Base-by-base conservation (phyloP, 495 filamentous ascomycete genomes). In the Chaetomidium leptoderma region DNA sequence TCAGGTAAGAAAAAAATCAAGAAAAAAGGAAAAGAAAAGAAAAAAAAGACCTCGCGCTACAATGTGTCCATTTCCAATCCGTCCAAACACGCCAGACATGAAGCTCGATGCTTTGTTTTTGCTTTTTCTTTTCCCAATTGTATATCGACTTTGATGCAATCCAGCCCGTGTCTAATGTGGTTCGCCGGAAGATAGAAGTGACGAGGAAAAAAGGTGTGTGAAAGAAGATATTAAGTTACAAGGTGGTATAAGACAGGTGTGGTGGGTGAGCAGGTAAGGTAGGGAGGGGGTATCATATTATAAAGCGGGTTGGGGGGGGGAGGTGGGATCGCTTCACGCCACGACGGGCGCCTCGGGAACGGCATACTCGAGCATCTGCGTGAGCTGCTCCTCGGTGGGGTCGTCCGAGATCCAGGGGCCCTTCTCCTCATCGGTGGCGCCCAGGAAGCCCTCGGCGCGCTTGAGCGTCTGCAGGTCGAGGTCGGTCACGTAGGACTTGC, bases 381-480 rank as follows among this genome's bases (percentile, higher is more conserved):
- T 64, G 46, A 73, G 60, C 33, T 80, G 67, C 43, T 78, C 75
- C 53, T 78, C 73, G 16, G 71, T 78, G 10, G 76, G 76, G 60
- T 80, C 77, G 55, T 80, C 77, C 17, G 74, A 76, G 57, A 86
- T 63, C 89, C 89, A 93, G 2, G 86, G 79, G 0, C 91, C 91
- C 60, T 89, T 92, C 76, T 96, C 90, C 63, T 91, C 88, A 7
- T 86, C 84, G 4, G 83, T 91, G 9, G 90, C 84, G 63, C 76
- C 76, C 58, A 82, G 84, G 59, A 97, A 83, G 42, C 87, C 93
- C 64, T 92, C 82, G 16, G 90, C 91, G 32, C 92, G 83, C 73
- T 85, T 88, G 74, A 97, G 68, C 3, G 92, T 95, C 77, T 92
- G 84, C 39, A 96, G 81, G 66, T 99, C 95, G 45, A 99, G 80